Conservation (phyloP, 805 yeast species). For the Yarrowia porcina region DNA sequence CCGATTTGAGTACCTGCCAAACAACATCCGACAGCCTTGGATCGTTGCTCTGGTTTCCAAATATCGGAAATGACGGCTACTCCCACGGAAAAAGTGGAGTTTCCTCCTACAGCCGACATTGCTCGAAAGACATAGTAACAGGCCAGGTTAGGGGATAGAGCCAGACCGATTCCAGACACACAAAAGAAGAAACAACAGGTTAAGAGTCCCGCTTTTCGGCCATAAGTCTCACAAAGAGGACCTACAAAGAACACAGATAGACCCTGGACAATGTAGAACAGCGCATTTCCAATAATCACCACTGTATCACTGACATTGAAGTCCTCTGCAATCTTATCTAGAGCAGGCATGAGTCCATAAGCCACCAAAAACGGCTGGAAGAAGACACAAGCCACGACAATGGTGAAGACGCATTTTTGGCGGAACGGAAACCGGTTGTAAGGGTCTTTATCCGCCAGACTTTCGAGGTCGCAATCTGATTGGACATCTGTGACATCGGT, state of each 20-base stretch:
- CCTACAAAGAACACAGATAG: conserved; percentile 50
- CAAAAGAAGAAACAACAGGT: conserved; percentile 40
- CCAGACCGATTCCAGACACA: conserved; percentile 41
- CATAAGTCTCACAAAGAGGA: conserved; percentile 53
- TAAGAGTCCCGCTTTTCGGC: conserved; percentile 47
- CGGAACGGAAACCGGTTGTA: conserved; percentile 8
- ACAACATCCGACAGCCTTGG: conserved; percentile 49
- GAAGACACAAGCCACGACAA: not conserved
- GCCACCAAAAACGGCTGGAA: conserved; percentile 33
- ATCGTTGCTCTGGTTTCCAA: conserved; percentile 50
- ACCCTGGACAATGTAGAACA: conserved; percentile 52
- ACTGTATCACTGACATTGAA: conserved; percentile 48
- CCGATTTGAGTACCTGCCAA: conserved; percentile 53
- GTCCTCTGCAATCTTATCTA: conserved; percentile 46
- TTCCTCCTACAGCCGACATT: conserved; percentile 50
- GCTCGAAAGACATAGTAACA: conserved; percentile 55
- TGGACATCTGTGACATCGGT: not conserved
- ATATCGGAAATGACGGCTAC: conserved; percentile 52
- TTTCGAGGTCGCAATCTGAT: not conserved
- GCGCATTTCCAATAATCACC: conserved; percentile 50
- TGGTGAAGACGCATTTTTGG: conserved; percentile 12
- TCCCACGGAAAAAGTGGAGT: conserved; percentile 54
- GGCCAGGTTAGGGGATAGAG: conserved; percentile 49
- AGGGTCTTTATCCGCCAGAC: not conserved
- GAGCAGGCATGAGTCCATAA: conserved; percentile 53